A percentile compares a stretch with the other conserved stretches of the same genome.
phyloP scores from a whole-genome alignment of 139 green algal genomes.

The Volvox reticuliferus region DNA sequence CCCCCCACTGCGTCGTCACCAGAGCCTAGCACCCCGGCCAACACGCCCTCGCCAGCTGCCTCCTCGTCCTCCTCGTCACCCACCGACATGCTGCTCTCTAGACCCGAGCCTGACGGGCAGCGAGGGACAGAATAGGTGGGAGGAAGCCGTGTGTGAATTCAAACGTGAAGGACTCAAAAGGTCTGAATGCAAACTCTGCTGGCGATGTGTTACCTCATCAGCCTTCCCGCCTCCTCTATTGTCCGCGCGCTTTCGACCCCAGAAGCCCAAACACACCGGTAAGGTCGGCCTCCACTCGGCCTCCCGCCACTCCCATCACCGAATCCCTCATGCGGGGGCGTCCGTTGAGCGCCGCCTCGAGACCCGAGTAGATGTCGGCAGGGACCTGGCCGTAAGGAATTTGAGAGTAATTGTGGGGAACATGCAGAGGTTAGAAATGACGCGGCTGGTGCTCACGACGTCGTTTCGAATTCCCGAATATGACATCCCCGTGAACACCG shows the following conservation, averaged over 20 bases:
- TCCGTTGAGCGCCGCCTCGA: conserved; percentile 9
- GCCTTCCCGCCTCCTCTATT: not conserved
- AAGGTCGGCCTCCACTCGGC: not conserved
- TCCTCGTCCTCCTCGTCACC: conserved; percentile 8
- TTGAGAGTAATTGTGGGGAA: too few species aligned
- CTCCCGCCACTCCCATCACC: not conserved
- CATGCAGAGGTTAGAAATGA: too few species aligned
- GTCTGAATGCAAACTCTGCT: not conserved
- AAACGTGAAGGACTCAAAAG: not conserved
- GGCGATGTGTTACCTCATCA: not conserved
- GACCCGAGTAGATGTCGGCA: not conserved
- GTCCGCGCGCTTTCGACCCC: not conserved
- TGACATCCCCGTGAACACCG: too few species aligned
- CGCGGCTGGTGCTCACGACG: too few species aligned
- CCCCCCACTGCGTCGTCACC: not conserved
- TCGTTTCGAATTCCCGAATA: too few species aligned
- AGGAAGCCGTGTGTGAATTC: not conserved
- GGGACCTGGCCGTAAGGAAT: not conserved
- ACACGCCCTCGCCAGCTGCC: not conserved
- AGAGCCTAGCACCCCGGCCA: not conserved
- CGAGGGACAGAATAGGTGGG: not conserved
- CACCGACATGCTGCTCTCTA: not conserved
- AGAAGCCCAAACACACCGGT: not conserved
- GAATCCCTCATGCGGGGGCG: not conserved
- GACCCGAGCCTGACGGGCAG: not conserved